Conservation (phyloP, 495 filamentous ascomycete genomes). For the Bathelium albidoporum region DNA sequence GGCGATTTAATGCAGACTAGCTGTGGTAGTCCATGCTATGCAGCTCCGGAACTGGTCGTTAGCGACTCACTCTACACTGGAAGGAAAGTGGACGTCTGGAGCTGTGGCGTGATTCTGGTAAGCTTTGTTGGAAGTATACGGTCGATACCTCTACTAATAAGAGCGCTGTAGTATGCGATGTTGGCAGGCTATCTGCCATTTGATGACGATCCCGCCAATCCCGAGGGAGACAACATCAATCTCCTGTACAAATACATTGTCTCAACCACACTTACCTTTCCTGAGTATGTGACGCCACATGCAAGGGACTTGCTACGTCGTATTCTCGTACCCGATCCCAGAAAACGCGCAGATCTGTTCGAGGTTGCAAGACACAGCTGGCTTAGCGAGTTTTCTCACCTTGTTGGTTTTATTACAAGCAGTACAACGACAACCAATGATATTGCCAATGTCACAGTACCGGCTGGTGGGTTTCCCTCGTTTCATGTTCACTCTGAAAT, state of each 20-base stretch:
- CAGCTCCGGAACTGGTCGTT: slow-evolving; percentile 92
- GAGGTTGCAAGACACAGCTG: slow-evolving; percentile 97
- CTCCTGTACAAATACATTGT: slow-evolving; percentile 99
- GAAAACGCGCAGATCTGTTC: slow-evolving; percentile 91
- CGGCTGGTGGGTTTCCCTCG: slow-evolving; percentile 42
- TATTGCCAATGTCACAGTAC: slow-evolving; percentile 70
- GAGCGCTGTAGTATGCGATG: slow-evolving; percentile 79
- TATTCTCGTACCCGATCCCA: slow-evolving; percentile 91
- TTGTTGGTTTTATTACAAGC: slow-evolving; percentile 93
- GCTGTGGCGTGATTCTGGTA: slow-evolving; percentile 97
- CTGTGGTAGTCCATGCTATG: slow-evolving; percentile 86
- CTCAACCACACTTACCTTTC: slow-evolving; percentile 92
- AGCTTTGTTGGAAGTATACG: slow-evolving; percentile 28
- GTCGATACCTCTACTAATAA: slow-evolving; percentile 9
- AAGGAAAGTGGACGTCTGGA: slow-evolving; percentile 97
- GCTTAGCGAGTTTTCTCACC: slow-evolving; percentile 89
- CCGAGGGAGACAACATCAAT: slow-evolving; percentile 98
- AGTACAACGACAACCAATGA: slow-evolving; percentile 80
- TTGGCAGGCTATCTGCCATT: slow-evolving; percentile 97
- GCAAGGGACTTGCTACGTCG: slow-evolving; percentile 83
- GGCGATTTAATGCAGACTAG: slow-evolving; percentile 75
- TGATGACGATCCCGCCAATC: slow-evolving; percentile 96
- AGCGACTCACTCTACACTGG: slow-evolving; percentile 97
- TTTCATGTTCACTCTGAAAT: neutral
- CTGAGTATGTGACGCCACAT: slow-evolving; percentile 97